Evolutionary conservation across 352 stramenopile genomes (phyloP), one percentile per base, ranked within the genome.

Genomic region (Lagenidium sp.): DNA sequence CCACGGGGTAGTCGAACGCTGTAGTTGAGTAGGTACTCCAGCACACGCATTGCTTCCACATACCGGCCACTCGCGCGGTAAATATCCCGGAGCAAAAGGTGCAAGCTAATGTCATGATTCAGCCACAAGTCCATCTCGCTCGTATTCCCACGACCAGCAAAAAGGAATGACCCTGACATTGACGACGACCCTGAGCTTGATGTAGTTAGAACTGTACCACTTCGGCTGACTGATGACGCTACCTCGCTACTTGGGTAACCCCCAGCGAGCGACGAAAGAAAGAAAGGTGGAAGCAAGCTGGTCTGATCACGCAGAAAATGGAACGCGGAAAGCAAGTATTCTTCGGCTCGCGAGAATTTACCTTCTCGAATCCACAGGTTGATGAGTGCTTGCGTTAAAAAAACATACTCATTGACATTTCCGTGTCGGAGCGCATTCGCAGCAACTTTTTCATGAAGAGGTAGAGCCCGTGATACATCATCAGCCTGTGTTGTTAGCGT

Each of bases 351-450:
- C 8, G 75, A 71, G 34, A 91, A 91, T 20, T 86, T 70, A 15
- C 78, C 78, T 37, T 91, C 75, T 6, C 66, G 65, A 22, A 91
- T 68, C 78, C 78, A 91, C 37, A 91, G 58, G 25, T 80, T 84
- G 0, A 71, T 87, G 50, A 91, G 54, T 35, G 80, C 69, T 41
- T 91, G 76, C 3, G 76, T 86, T 47, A 94, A 51, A 52, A 89
- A 94, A 10, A 94, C 66, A 26, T 78, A 94, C 40, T 91, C 81
- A 40, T 77, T 90, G 35, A 84, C 68, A 35, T 94, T 94, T n/a
- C 75, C 69, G 41, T 91, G 78, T 11, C 59, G 63, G 34, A 86
- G 68, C 12, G 72, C 70, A 18, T 72, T 79, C 12, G 37, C 53
- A 3, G 78, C 80, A 18, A 91, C 81, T 25, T 90, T 89, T 39